phyloP scores from a whole-genome alignment of 495 filamentous ascomycete genomes.

The Daldinia loculata region DNA sequence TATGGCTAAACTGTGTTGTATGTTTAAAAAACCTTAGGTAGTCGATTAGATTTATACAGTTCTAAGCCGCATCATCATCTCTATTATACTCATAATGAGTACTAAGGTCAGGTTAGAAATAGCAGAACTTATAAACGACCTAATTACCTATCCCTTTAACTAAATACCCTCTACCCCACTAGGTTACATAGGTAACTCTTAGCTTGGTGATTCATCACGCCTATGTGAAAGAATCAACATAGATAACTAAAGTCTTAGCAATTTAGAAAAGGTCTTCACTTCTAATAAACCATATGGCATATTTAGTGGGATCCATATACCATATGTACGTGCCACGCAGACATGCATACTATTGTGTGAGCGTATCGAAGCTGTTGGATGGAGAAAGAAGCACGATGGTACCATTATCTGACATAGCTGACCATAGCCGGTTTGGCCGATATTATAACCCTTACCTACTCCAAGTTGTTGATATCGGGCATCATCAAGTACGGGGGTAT shows the following conservation, averaged over 20 bases:
- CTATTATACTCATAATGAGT: neutral
- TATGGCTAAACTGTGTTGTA: neutral
- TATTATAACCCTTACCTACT: neutral
- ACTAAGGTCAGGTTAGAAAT: neutral
- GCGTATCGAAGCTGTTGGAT: neutral
- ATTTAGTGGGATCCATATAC: neutral
- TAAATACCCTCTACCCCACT: neutral
- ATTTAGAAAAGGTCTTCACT: neutral
- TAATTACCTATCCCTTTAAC: neutral
- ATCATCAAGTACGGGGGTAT: neutral
- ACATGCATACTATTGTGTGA: neutral
- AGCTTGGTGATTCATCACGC: neutral
- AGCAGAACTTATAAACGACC: neutral
- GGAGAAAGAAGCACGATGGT: conserved; percentile 1
- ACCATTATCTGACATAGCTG: conserved; percentile 4
- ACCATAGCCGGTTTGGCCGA: neutral
- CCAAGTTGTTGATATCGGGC: neutral
- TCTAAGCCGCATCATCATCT: neutral
- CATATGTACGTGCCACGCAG: conserved; percentile 1
- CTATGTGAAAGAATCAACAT: neutral
- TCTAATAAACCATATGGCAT: neutral
- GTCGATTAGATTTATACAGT: neutral
- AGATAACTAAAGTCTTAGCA: neutral
- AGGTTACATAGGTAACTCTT: neutral
- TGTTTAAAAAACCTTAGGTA: neutral